A percentile compares a stretch with the other conserved stretches of the same genome.
Evolutionary conservation across 179 eudicot species (phyloP).

Genomic region (Spergularia azorica): DNA sequence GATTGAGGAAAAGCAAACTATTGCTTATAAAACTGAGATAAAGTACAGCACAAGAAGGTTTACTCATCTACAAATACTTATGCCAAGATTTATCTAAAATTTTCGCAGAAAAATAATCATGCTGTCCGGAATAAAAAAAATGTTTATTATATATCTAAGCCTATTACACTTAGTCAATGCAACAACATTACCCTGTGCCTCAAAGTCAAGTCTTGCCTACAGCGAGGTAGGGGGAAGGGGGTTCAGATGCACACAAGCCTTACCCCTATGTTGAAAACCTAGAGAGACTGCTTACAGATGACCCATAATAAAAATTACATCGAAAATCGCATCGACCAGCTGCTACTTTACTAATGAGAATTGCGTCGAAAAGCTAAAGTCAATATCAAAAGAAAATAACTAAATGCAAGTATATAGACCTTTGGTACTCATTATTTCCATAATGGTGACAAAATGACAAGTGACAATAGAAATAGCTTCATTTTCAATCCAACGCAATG

Average conservation of each 20-base stretch:
- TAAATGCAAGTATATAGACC: background rate
- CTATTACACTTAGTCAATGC: background rate
- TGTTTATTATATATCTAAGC: background rate
- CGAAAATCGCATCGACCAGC: too few species aligned
- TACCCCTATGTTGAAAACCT: too few species aligned
- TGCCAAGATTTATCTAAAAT: background rate
- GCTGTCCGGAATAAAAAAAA: background rate
- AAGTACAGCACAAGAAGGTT: slow-evolving; percentile 5
- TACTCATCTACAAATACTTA: slow-evolving; percentile 1
- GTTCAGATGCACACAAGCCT: too few species aligned
- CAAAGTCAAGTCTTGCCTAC: too few species aligned
- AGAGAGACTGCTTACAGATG: too few species aligned
- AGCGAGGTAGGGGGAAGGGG: too few species aligned
- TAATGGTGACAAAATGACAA: background rate
- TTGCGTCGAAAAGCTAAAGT: background rate
- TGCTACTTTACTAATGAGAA: too few species aligned
- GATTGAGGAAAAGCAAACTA: background rate
- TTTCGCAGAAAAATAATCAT: background rate
- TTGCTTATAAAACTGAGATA: background rate
- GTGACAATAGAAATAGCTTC: background rate
- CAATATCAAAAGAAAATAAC: background rate
- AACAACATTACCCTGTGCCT: too few species aligned
- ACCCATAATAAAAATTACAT: too few species aligned
- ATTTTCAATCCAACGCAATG: too few species aligned
- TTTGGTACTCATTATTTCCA: background rate